Base-by-base conservation (phyloP, 169 alveolate species). In the Prorocentrum cordatum region DNA sequence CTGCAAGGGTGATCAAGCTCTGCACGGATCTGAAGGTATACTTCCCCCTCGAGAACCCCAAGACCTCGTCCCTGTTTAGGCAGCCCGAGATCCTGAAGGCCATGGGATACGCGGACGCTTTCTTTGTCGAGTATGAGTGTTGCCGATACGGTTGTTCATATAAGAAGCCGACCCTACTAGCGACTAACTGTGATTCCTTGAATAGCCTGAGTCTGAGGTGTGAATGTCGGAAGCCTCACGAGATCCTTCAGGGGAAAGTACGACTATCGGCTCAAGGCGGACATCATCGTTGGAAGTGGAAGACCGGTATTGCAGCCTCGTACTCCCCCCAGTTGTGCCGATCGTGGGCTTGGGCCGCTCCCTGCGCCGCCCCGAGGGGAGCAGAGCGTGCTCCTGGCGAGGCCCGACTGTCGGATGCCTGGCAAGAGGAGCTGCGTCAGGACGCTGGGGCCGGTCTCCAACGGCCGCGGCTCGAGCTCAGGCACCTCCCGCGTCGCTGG, bases 21-120 rank as follows among this genome's bases (percentile, higher is more conserved):
- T 70, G 82, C 14, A 33, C n/a, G 22, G 39, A 26, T 1, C 10
- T 22, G 10, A 62, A 62, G 7, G 27, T 70, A 24, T 39, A 0
- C 1, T 70, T 26, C 29, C 24, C 64, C 5, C 82, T 70, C 14
- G 82, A 70, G 35, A 70, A 70, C 64, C 82, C 82, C 20, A 70
- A 39, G 42, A 38, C 82, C 2, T 70, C 82, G 0, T 38, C 16
- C 39, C 14, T 70, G 42, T 70, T 70, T 27, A 1, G 39, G 2
- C 45, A 38, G 12, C n/a, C 27, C 32, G 35, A 39, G 12, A 70
- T 70, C 27, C 39, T 20, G 16, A 6, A 4, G 1, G 82, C 82
- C 42, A 6, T 70, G 22, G 9, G 18, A 12, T 2, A 10, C 2
- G 42, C 82, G 0, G 0, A 6, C 3, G 82, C 64, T 2, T 0